These are phyloP conservation scores for Fusarium secorum DNA, from an alignment of 2,329 filamentous ascomycete genomes.

Conservation along the genomic window DNA sequence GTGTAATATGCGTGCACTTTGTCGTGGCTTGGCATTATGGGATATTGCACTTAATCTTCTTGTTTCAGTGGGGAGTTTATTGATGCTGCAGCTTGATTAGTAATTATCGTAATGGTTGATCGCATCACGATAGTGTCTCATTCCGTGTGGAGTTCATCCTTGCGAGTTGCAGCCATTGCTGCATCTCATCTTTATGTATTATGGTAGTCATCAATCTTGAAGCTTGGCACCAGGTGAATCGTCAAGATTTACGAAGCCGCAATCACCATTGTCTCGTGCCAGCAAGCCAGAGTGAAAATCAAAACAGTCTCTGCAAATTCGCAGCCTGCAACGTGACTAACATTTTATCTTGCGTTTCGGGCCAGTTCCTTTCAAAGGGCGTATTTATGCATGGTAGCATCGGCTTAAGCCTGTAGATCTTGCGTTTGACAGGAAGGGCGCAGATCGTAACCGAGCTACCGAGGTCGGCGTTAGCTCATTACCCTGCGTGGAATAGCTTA, in stretches of 20 bases:
- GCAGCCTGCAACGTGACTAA: not conserved
- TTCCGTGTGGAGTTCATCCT: not conserved
- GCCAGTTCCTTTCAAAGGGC: not conserved
- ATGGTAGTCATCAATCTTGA: too few relatives aligned
- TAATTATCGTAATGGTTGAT: not conserved
- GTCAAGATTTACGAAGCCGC: not conserved
- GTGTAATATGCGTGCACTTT: not conserved
- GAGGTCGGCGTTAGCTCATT: not conserved
- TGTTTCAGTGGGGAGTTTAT: not conserved
- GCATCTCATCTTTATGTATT: too few relatives aligned
- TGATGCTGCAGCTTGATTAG: not conserved
- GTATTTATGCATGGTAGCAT: not conserved
- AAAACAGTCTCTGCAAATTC: accelerated
- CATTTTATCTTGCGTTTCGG: not conserved
- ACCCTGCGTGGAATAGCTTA: not conserved
- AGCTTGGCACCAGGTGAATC: not conserved
- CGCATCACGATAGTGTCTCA: not conserved
- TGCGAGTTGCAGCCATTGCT: not conserved
- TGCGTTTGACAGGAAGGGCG: not conserved
- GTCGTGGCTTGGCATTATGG: not conserved
- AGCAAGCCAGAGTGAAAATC: not conserved
- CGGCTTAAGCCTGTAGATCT: not conserved
- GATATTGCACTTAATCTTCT: not conserved
- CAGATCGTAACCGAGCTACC: not conserved
- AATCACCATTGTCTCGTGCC: not conserved